phyloP scores from a whole-genome alignment of 140 eudicot genomes.

The Ambrosia hybrid region DNA sequence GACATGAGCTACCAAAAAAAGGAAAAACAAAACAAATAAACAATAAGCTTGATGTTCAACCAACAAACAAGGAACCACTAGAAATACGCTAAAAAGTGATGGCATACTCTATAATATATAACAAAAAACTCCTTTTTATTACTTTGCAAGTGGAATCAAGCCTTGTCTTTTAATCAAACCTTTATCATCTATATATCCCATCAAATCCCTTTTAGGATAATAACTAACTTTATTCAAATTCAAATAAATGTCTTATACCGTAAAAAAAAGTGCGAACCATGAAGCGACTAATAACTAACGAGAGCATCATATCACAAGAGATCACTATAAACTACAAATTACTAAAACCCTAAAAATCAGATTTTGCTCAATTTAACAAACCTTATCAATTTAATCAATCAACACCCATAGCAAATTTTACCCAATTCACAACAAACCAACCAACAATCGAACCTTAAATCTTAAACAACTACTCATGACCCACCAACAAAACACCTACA shows the following conservation, averaged over 20 bases:
- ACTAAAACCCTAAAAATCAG: slow-evolving; percentile 8
- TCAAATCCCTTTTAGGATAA: slow-evolving; percentile 17
- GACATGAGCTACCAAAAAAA: not conserved
- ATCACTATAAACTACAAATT: too few species aligned
- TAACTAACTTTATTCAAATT: slow-evolving; percentile 20
- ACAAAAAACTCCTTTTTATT: slow-evolving; percentile 14
- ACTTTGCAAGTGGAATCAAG: slow-evolving; percentile 20
- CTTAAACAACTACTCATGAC: too few species aligned
- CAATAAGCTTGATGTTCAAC: slow-evolving; percentile 12
- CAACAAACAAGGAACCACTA: slow-evolving; percentile 7
- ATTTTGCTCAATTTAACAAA: slow-evolving; percentile 18
- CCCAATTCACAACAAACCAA: too few species aligned
- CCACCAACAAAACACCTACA: too few species aligned
- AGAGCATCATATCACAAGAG: too few species aligned
- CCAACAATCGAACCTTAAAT: too few species aligned
- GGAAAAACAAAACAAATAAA: slow-evolving; percentile 10
- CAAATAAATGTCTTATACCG: slow-evolving; percentile 19
- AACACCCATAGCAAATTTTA: too few species aligned
- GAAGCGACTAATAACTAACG: not conserved
- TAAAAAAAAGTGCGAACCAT: slow-evolving; percentile 13
- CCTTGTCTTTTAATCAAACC: slow-evolving; percentile 15
- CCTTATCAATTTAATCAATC: slow-evolving; percentile 13
- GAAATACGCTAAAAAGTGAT: slow-evolving; percentile 18
- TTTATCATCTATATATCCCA: slow-evolving; percentile 20
- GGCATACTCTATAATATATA: not conserved